Percentiles rank a stretch among this genome's conserved stretches.
These are phyloP conservation scores for Zygotorulaspora danielsina DNA, from an alignment of 805 yeast genomes.

Conservation along the genomic window DNA sequence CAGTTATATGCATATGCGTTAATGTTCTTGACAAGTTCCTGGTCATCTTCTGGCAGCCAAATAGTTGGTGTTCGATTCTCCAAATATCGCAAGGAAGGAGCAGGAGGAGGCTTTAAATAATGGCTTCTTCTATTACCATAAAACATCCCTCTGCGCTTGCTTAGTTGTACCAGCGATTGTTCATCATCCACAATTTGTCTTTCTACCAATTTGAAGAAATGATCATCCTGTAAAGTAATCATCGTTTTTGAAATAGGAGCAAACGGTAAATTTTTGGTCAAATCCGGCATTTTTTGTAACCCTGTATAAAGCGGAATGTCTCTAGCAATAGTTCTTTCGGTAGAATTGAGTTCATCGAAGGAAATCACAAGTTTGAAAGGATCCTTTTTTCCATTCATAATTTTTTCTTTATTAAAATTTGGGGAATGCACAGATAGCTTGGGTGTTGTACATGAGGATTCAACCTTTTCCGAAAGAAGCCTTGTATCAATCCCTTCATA, in stretches of 20 bases:
- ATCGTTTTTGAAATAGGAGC: conserved; percentile 64
- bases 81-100: conserved; percentile 78
- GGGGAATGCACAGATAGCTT: conserved; percentile 33
- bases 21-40: conserved; percentile 68
- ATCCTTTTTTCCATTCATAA: conserved; percentile 9
- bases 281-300: conserved; percentile 29
- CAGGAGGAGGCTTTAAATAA: conserved; percentile 79
- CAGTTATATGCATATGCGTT: conserved; percentile 88
- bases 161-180: conserved; percentile 33
- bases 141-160: conserved; percentile 43
- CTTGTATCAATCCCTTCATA: conserved; percentile 38
- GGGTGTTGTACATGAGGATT: conserved; percentile 35
- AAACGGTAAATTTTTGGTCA: conserved; percentile 34
- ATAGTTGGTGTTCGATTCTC: conserved; percentile 86
- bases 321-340: conserved; percentile 36
- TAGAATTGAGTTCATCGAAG: conserved; percentile 31
- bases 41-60: conserved; percentile 95
- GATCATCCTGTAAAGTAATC: conserved; percentile 59
- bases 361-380: conserved; percentile 37
- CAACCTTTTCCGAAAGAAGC: conserved; percentile 33
- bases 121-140: conserved; percentile 51
- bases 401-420: conserved; percentile 27
- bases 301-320: conserved; percentile 35
- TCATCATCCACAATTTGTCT: conserved; percentile 46
- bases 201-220: conserved; percentile 53